A percentile compares a stretch with the other conserved stretches of the same genome.
Conservation (phyloP, 208 protist species). For the Trypanosoma lewisi region DNA sequence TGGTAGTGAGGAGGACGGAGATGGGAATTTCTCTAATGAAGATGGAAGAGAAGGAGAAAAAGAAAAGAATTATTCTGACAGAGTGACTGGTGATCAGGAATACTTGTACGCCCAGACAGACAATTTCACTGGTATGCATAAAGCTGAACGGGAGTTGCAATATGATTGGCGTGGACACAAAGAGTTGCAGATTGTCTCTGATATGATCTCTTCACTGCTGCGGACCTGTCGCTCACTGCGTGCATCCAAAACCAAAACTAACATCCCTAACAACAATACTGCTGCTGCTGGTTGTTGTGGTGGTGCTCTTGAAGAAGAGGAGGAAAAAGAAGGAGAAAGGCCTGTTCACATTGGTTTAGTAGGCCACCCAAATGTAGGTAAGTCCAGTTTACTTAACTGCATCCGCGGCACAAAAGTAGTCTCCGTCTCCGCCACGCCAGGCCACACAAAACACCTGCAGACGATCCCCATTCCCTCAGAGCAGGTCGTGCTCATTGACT, state of each 20-base stretch:
- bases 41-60: constrained; percentile 2
- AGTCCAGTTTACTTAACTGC: constrained; percentile 95
- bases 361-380: constrained; percentile 95
- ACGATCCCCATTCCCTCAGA: constrained; percentile 91
- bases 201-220: constrained; percentile 64
- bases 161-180: constrained; percentile 44
- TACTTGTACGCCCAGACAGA: constrained; percentile 39
- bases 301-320: no score
- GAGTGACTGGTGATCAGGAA: constrained; percentile 12
- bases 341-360: constrained; percentile 82
- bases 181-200: constrained; percentile 65
- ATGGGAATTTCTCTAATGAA: constrained; percentile 14
- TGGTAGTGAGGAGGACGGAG: constrained; percentile 10
- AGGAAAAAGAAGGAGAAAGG: background rate
- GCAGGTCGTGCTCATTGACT: constrained; percentile 91
- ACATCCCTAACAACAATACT: constrained; percentile 16
- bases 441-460: constrained; percentile 97
- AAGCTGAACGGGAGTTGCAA: constrained; percentile 53
- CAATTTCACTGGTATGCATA: constrained; percentile 77
- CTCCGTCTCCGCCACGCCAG: constrained; percentile 91
- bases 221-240: constrained; percentile 41
- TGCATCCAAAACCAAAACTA: background rate
- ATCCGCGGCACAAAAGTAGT: constrained; percentile 95
- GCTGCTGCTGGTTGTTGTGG: background rate
- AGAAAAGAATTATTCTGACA: constrained; percentile 13